Evolutionary conservation across 257 asterid genomes (phyloP).

Genomic region (Forsythia suspensa): DNA sequence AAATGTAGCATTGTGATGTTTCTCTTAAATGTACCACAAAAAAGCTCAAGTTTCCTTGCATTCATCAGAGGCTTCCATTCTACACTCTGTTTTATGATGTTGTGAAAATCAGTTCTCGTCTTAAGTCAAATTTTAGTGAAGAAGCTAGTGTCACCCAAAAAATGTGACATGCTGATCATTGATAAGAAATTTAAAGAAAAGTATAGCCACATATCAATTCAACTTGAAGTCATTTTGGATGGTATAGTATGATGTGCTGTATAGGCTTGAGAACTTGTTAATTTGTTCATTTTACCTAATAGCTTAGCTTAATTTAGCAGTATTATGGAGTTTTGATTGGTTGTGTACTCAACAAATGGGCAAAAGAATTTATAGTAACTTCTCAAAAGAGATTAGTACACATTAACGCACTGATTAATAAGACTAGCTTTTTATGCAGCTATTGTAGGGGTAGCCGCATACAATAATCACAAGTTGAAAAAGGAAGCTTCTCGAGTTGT

Average conservation of each 20-base stretch:
- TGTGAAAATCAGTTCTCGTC: not conserved
- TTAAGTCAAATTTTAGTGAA: not conserved
- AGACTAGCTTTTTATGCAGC: constrained; percentile 52
- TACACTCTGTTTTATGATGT: not conserved
- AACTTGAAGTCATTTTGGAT: not conserved
- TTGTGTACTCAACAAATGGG: not conserved
- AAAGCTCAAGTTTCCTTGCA: not conserved
- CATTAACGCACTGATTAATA: not conserved
- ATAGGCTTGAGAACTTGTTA: not conserved
- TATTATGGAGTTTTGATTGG: constrained; percentile 4
- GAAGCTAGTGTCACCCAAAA: not conserved
- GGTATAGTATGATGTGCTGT: not conserved
- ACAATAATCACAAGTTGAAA: constrained; percentile 85
- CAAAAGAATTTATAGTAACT: not conserved
- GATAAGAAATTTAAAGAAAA: not conserved
- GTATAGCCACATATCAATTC: not conserved
- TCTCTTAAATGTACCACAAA: not conserved
- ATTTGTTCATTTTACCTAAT: not conserved
- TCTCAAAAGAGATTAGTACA: not conserved
- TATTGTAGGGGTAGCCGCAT: constrained; percentile 90
- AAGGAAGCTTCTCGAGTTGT: constrained; percentile 61
- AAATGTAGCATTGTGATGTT: not conserved
- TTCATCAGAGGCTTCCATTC: not conserved
- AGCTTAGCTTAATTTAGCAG: not conserved
- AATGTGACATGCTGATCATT: not conserved